A percentile compares a stretch with the other conserved stretches of the same genome.
phyloP scores from a whole-genome alignment of 73 alveolate genomes.

The Paramecium octaurelia region DNA sequence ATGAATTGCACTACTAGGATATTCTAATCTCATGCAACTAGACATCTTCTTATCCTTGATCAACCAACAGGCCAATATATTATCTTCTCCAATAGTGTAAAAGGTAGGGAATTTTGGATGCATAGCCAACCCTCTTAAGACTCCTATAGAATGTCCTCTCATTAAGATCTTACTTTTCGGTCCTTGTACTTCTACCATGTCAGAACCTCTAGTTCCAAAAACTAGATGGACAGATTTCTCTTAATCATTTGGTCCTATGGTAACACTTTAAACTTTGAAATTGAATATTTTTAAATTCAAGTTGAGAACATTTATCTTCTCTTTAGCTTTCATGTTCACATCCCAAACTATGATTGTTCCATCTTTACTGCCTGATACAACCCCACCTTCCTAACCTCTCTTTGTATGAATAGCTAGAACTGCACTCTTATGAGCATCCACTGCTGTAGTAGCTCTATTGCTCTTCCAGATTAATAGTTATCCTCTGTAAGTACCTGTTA shows the following conservation, averaged over 20 bases:
- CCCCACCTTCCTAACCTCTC: conserved; percentile 78
- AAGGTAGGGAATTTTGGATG: conserved; percentile 86
- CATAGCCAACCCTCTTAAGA: conserved; percentile 92
- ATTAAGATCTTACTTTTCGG: conserved; percentile 78
- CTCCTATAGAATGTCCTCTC: conserved; percentile 96
- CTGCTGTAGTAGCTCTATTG: conserved; percentile 65
- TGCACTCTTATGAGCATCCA: conserved; percentile 85
- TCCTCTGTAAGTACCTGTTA: conserved; percentile 91
- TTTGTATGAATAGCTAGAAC: background rate
- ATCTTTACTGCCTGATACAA: conserved; percentile 93
- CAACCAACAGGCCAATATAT: conserved; percentile 92
- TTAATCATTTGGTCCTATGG: background rate
- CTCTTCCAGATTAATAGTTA: conserved; percentile 81
- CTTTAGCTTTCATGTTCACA: conserved; percentile 57
- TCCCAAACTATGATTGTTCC: conserved; percentile 83
- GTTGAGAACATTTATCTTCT: conserved; percentile 11
- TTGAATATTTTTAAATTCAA: background rate
- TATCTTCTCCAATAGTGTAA: conserved; percentile 93
- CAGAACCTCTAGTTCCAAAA: conserved; percentile 98
- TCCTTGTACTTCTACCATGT: conserved; percentile 79
- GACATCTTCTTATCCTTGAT: conserved; percentile 72
- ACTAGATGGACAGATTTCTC: conserved; percentile 68
- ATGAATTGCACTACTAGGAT: conserved; percentile 84
- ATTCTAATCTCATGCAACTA: conserved; percentile 76
- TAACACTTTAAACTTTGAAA: conserved; percentile 41